Evolutionary conservation across 495 filamentous ascomycete genomes (phyloP).

Genomic region (Xylona heveae): DNA sequence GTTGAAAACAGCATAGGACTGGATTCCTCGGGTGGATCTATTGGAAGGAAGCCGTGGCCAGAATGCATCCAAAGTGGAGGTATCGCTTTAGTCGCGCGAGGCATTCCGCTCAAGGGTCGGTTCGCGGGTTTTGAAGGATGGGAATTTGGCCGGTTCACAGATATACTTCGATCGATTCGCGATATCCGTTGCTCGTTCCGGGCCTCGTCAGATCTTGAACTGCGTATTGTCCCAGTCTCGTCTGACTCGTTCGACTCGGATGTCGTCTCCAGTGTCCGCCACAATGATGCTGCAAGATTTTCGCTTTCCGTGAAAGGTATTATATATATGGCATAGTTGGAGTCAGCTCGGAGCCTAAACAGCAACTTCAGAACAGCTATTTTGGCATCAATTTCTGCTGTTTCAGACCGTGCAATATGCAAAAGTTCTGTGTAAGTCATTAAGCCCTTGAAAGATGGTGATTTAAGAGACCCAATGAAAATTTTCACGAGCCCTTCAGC

Average conservation of each 20-base stretch:
- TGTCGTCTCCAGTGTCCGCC: conserved; percentile 33
- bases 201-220: conserved; percentile 9
- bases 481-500: conserved; percentile 28
- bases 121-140: conserved; percentile 16
- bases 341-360: conserved; percentile 67
- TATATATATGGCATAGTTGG: conserved; percentile 47
- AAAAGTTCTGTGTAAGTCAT: conserved; percentile 32
- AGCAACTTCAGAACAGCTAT: conserved; percentile 66
- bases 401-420: conserved; percentile 30
- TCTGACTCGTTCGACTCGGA: conserved; percentile 5
- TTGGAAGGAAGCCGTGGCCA: conserved; percentile 5
- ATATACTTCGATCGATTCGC: conserved; percentile 9
- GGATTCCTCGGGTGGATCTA: conserved; percentile 19
- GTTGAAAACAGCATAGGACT: conserved; percentile 21
- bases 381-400: conserved; percentile 42
- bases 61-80: conserved; percentile 34
- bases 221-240: conserved; percentile 7
- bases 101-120: conserved; percentile 10
- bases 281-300: conserved; percentile 46
- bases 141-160: conserved; percentile 5
- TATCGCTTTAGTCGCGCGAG: conserved; percentile 17
- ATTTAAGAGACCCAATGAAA: conserved; percentile 37
- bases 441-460: conserved; percentile 26
- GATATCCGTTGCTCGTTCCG: conserved; percentile 5
- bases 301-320: conserved; percentile 42